Base-by-base conservation (phyloP, 2,329 filamentous ascomycete genomes). In the Colletotrichum sidae region DNA sequence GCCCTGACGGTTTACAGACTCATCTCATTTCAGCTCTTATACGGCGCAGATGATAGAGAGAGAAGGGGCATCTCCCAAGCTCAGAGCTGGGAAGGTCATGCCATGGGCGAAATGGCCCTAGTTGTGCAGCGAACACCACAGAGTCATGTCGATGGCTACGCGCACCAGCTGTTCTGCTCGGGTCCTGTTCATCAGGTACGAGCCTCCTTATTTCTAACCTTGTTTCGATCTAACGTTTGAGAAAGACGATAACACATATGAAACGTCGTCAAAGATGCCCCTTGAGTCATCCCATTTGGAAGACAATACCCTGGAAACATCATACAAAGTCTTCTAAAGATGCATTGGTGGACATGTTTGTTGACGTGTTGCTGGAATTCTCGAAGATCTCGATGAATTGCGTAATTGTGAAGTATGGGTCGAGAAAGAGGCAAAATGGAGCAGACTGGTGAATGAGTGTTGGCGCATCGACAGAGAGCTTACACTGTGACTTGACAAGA, bases 271-370 rank as follows among this genome's bases (percentile, higher is more conserved):
- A 61, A 38, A 70, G 71, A 35, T 73, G 68, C 35, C 67, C 70
- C 13, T 68, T 78, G 10, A 71, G 73, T 52, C 70, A 67, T 2
- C 71, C 69, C 0, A 71, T 72, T 44, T 78, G 76, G 76, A 73
- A 74, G 42, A 75, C 68, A 7, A 56, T 75, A 15, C 76, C 76
- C 0, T 78, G 75, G 75, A 64, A 69, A 37, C 54, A 65, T 5
- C 67, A 68, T 2, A 70, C 74, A 0, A 77, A 75, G 42, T 68
- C 73, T 6, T 54, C 69, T 10, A 73, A 72, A 25, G 76, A 78
- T 49, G 68, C 72, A 17, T 56, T 78, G 10, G 67, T 72, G 9
- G 76, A 77, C 39, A 66, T 77, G 3, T 60, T 78, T 8, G 72
- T 72, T 7, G 74, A 77, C 10, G 66, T 74, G 0, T 72, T 17